Evolutionary conservation across 116 monocot genomes (phyloP).

Genomic region (Dioscorea cayenensis): DNA sequence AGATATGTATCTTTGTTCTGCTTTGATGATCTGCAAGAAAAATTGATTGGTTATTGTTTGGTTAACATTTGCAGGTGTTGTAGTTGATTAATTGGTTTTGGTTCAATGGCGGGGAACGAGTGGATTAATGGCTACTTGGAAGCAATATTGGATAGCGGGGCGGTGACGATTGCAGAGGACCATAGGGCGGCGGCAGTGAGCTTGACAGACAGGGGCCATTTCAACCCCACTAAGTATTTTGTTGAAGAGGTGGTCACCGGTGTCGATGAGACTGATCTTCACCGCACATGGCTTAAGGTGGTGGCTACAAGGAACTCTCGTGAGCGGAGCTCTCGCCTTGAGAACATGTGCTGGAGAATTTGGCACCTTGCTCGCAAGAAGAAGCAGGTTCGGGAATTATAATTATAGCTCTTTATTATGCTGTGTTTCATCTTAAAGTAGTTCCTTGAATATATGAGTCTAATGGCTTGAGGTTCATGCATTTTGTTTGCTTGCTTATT

Average conservation of each 20-base stretch:
- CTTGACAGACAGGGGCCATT: constrained; percentile 19
- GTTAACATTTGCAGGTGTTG: background rate
- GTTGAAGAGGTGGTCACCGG: constrained; percentile 90
- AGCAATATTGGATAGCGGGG: constrained; percentile 78
- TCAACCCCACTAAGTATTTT: constrained; percentile 86
- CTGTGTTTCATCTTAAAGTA: too few relatives aligned
- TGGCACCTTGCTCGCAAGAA: constrained; percentile 88
- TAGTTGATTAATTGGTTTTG: background rate
- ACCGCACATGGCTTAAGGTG: constrained; percentile 93
- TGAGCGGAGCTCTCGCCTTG: constrained; percentile 60
- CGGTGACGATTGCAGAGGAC: constrained; percentile 26
- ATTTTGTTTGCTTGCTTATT: too few relatives aligned
- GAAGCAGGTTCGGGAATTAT: constrained; percentile 47
- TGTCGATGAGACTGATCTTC: constrained; percentile 81
- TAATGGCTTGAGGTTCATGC: too few relatives aligned
- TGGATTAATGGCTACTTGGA: constrained; percentile 98
- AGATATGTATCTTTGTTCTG: background rate
- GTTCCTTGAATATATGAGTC: too few relatives aligned
- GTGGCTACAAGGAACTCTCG: constrained; percentile 76
- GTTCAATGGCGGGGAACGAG: constrained; percentile 70
- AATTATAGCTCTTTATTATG: background rate
- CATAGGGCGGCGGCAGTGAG: constrained; percentile 18
- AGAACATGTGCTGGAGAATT: constrained; percentile 99
- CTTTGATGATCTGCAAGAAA: background rate
- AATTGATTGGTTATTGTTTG: background rate